Evolutionary conservation across 352 stramenopile species (phyloP).

Genomic region (Pilasporangium apinafurcum): DNA sequence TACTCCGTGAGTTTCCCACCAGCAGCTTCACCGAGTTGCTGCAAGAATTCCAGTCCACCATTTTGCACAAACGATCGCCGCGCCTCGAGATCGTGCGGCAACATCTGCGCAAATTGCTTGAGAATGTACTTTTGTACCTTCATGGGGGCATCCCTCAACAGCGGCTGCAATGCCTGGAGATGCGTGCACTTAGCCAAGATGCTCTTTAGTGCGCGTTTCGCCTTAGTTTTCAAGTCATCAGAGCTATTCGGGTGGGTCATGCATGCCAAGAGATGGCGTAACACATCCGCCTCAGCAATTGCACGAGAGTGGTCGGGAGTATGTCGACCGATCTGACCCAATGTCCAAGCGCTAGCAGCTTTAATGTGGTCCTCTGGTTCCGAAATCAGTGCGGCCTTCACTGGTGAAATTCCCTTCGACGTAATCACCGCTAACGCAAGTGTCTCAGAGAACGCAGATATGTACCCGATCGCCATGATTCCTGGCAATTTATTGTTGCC

Average conservation of each 20-base stretch:
- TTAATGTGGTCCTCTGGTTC: slow-evolving; percentile 96
- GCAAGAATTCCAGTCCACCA: slow-evolving; percentile 90
- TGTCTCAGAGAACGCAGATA: slow-evolving; percentile 93
- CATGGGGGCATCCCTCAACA: slow-evolving; percentile 88
- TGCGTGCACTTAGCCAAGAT: slow-evolving; percentile 94
- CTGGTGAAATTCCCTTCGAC: slow-evolving; percentile 88
- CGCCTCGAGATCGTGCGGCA: slow-evolving; percentile 92
- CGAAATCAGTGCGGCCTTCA: slow-evolving; percentile 91
- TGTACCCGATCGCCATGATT: slow-evolving; percentile 95
- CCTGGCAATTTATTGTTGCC: slow-evolving; percentile 92
- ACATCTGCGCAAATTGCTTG: slow-evolving; percentile 92
- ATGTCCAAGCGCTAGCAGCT: slow-evolving; percentile 91
- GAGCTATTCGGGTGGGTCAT: slow-evolving; percentile 91
- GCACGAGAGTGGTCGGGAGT: slow-evolving; percentile 91
- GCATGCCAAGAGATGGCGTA: slow-evolving; percentile 90
- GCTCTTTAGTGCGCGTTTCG: slow-evolving; percentile 92
- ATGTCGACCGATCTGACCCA: slow-evolving; percentile 93
- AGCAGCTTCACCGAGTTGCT: slow-evolving; percentile 89
- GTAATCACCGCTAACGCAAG: slow-evolving; percentile 93
- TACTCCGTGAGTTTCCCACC: slow-evolving; percentile 93
- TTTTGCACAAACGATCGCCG: slow-evolving; percentile 91
- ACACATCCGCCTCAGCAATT: slow-evolving; percentile 90
- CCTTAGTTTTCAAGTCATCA: slow-evolving; percentile 92
- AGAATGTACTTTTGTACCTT: slow-evolving; percentile 97
- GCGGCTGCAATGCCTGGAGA: slow-evolving; percentile 87